Base-by-base conservation (phyloP, 2,329 filamentous ascomycete species). In the Corynespora cassiicola region DNA sequence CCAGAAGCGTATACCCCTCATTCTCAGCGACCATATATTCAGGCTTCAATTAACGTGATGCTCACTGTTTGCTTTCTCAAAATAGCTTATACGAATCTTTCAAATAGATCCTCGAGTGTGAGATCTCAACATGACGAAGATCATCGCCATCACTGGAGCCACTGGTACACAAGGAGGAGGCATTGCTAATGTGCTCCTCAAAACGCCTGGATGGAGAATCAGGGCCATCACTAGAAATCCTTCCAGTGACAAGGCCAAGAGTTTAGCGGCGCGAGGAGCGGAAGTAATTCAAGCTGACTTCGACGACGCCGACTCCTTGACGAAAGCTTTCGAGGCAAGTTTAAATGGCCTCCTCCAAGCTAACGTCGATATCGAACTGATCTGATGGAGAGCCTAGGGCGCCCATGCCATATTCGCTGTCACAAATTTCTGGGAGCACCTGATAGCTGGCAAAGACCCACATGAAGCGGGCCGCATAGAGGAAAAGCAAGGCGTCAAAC, bases 371-470 rank as follows among this genome's bases (percentile, higher is more conserved):
- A 12, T n/a, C 3, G 3, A 20, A n/a, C 22, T n/a, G n/a, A n/a
- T n/a, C n/a, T n/a, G n/a, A n/a, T n/a, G n/a, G n/a, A n/a, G n/a
- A n/a, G n/a, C n/a, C n/a, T n/a, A 52, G 49, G 46, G 43, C 14
- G 38, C 30, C 12, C 30, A 42, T 23, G 45, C 38, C 4, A 63
- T 72, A 35, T 73, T 68, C 32, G 65, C 58, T 9, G 52, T 70
- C 2, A 73, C 66, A 1, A 65, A 72, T 46, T 73, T 66, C 56
- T 74, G 60, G 42, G 66, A 66, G 22, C 38, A 41, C 21, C 33
- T 48, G 15, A 33, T 44, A 20, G 36, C 50, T 0, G 65, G 71
- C 4, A 20, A 36, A 1, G 46, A 31, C 0, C 40, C 56, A 2
- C 47, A 62, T 4, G 49, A 62, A 17, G 57, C 70, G 0, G 58